Conservation (phyloP, 2,329 filamentous ascomycete genomes). For the Neurospora sp. region DNA sequence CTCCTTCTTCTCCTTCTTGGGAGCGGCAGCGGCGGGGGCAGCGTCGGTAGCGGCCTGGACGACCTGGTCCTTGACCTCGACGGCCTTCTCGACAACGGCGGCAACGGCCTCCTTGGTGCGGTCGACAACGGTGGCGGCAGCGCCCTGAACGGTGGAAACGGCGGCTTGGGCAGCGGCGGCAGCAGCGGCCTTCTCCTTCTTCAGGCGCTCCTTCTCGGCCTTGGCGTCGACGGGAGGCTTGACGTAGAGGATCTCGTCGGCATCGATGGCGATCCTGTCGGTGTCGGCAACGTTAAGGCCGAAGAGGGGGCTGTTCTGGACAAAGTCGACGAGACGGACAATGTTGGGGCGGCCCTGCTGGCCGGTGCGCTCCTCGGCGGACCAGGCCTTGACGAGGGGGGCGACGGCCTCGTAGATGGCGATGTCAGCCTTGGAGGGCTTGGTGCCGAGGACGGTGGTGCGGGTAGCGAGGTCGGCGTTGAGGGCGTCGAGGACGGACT, state of each 20-base stretch:
- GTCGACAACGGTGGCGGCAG: conserved; percentile 33
- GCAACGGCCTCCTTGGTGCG: conserved; percentile 50
- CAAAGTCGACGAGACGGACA: conserved; percentile 84
- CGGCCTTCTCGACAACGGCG: conserved; percentile 32
- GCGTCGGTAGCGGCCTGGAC: conserved; percentile 28
- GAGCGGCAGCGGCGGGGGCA: conserved; percentile 28
- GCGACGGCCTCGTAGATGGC: conserved; percentile 72
- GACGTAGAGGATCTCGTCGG: conserved; percentile 72
- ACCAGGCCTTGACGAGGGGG: conserved; percentile 69
- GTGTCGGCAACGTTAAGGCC: conserved; percentile 57
- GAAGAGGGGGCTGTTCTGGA: conserved; percentile 77
- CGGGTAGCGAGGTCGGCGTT: conserved; percentile 82
- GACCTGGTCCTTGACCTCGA: conserved; percentile 38
- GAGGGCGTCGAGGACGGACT: conserved; percentile 63
- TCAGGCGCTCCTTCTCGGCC: conserved; percentile 91
- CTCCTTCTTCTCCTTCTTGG: conserved; percentile 84
- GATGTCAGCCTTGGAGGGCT: conserved; percentile 80
- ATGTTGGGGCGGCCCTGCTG: conserved; percentile 84
- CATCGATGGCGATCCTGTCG: conserved; percentile 71
- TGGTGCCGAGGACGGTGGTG: conserved; percentile 79
- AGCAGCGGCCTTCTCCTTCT: conserved; percentile 83
- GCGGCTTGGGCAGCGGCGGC: conserved; percentile 41
- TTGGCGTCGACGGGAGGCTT: conserved; percentile 85
- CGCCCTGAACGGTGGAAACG: conserved; percentile 31
- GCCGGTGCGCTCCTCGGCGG: conserved; percentile 76